These are phyloP conservation scores for Rostrohypoxylon terebratum DNA, from an alignment of 495 filamentous ascomycete species.

Conservation along the genomic window DNA sequence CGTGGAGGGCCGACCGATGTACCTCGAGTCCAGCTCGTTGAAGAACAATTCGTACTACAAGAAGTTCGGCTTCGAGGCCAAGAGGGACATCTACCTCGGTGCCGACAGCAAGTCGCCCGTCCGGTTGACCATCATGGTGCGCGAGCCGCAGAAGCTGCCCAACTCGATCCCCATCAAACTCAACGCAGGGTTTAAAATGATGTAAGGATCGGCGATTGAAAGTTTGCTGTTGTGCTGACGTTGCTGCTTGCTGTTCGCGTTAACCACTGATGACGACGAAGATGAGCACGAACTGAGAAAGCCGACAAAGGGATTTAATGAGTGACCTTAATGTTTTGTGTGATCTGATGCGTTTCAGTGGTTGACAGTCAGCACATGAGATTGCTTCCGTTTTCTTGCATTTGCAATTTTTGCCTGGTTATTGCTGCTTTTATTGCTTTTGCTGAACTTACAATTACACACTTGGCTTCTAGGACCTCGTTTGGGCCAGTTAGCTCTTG, in stretches of 20 bases:
- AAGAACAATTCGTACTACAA: constrained; percentile 76
- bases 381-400: constrained; percentile 14
- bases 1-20: constrained; percentile 69
- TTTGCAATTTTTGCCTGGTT: constrained; percentile 14
- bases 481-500: constrained; percentile 30
- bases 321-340: constrained; percentile 18
- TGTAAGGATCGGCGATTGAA: constrained; percentile 30
- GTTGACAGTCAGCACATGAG: constrained; percentile 22
- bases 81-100: constrained; percentile 67
- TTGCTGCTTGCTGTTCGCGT: constrained; percentile 4
- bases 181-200: constrained; percentile 45
- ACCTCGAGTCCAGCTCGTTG: constrained; percentile 79
- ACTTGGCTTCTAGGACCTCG: constrained; percentile 28
- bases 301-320: constrained; percentile 11
- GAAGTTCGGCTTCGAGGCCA: constrained; percentile 74
- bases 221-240: constrained; percentile 17
- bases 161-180: constrained; percentile 53
- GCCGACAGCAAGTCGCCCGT: constrained; percentile 69
- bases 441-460: constrained; percentile 21
- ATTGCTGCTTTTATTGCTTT: constrained; percentile 10
- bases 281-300: constrained; percentile 18
- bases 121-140: constrained; percentile 79
- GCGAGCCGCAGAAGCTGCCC: constrained; percentile 65
- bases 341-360: constrained; percentile 22
- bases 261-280: constrained; percentile 23